Conservation (phyloP, 495 filamentous ascomycete species). For the Penicilliopsis zonata region DNA sequence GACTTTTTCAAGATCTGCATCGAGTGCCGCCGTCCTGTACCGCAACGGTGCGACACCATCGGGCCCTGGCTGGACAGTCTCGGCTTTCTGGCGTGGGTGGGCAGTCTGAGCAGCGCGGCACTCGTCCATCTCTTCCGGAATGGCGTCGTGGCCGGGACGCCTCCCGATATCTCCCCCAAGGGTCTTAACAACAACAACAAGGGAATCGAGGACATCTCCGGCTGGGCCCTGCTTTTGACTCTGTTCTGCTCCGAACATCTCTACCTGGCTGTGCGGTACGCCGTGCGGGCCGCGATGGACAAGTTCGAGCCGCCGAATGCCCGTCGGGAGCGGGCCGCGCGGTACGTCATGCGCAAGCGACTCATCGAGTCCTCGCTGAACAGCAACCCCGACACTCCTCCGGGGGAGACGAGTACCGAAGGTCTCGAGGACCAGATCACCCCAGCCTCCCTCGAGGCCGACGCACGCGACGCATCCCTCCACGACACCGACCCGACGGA, state of each 20-base stretch:
- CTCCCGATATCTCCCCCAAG: slow-evolving; percentile 79
- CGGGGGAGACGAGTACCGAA: too few relatives aligned
- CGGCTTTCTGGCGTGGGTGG: slow-evolving; percentile 83
- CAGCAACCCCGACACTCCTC: too few relatives aligned
- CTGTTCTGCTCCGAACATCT: slow-evolving; percentile 82
- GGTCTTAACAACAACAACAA: slow-evolving; percentile 44
- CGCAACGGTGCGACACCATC: slow-evolving; percentile 81
- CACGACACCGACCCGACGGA: slow-evolving; percentile 43
- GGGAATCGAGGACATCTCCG: slow-evolving; percentile 50
- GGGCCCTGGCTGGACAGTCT: slow-evolving; percentile 88
- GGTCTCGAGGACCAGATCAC: too few relatives aligned
- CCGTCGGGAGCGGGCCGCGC: slow-evolving; percentile 65
- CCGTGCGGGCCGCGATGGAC: slow-evolving; percentile 54
- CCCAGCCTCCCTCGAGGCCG: slow-evolving; percentile 45
- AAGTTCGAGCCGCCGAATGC: slow-evolving; percentile 78
- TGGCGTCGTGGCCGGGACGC: too few relatives aligned
- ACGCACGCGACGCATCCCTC: slow-evolving; percentile 47
- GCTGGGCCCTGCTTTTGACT: slow-evolving; percentile 72
- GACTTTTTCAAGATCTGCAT: slow-evolving; percentile 93
- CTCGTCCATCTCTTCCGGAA: slow-evolving; percentile 81
- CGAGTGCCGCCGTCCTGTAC: slow-evolving; percentile 78
- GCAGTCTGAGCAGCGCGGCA: slow-evolving; percentile 72
- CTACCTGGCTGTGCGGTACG: slow-evolving; percentile 62
- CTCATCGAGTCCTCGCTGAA: slow-evolving; percentile 42
- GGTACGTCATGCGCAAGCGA: slow-evolving; percentile 61